These are phyloP conservation scores for Ceratobasidium sp. DNA, from an alignment of 1,284 basidiomycete species.

Conservation along the genomic window DNA sequence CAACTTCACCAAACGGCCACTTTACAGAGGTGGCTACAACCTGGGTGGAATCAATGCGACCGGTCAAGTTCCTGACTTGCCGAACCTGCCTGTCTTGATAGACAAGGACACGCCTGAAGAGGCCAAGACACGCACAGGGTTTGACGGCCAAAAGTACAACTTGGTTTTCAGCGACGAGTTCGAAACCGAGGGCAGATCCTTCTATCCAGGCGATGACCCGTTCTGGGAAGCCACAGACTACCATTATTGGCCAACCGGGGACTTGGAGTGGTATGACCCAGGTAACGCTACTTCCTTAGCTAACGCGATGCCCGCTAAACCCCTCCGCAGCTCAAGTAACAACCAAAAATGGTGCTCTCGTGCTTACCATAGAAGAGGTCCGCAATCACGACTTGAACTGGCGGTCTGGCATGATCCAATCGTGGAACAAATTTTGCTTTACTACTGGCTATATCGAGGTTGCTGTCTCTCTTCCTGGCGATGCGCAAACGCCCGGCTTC, in stretches of 20 bases:
- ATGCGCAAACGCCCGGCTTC: slow-evolving; percentile 70
- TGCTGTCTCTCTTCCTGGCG: slow-evolving; percentile 81
- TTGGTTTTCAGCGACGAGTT: slow-evolving; percentile 89
- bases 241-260: slow-evolving; percentile 77
- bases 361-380: slow-evolving; percentile 69
- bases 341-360: slow-evolving; percentile 71
- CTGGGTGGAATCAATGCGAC: slow-evolving; percentile 65
- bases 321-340: slow-evolving; percentile 48
- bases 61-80: slow-evolving; percentile 62
- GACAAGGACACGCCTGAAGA: slow-evolving; percentile 72
- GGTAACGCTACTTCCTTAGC: slow-evolving; percentile 67
- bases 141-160: slow-evolving; percentile 70
- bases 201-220: slow-evolving; percentile 59
- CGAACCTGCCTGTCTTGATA: slow-evolving; percentile 69
- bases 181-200: slow-evolving; percentile 68
- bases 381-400: slow-evolving; percentile 78
- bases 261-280: slow-evolving; percentile 88
- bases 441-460: slow-evolving; percentile 88
- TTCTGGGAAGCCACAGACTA: slow-evolving; percentile 65
- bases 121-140: slow-evolving; percentile 69
- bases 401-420: slow-evolving; percentile 71
- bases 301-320: slow-evolving; percentile 45
- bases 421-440: slow-evolving; percentile 95
- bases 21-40: slow-evolving; percentile 26
- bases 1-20: slow-evolving; percentile 32